Conservation (phyloP, 805 yeast species). For the Tetrapisispora iriomotensis region DNA sequence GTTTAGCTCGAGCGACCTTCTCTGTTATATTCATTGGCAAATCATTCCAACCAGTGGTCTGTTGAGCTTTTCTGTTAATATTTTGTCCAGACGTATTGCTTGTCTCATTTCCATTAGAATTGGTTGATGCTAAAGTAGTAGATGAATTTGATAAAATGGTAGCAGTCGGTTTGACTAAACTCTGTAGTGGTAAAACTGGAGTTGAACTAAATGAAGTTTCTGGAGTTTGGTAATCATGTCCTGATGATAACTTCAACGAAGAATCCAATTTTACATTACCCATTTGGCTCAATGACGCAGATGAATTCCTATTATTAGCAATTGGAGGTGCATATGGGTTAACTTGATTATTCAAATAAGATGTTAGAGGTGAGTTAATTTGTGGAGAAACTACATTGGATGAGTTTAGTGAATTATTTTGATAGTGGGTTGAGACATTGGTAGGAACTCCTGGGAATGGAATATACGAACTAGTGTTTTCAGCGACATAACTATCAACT, state of each 20-base stretch:
- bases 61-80: conserved; percentile 26
- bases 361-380: neutral
- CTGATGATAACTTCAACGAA: neutral
- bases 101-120: too few relatives aligned
- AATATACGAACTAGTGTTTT: too few relatives aligned
- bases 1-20: conserved; percentile 25
- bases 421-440: too few relatives aligned
- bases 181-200: conserved; percentile 17
- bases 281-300: too few relatives aligned
- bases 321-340: conserved; percentile 1
- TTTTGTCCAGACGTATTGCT: conserved; percentile 26
- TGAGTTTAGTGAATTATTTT: neutral
- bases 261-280: neutral
- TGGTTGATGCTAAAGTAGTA: neutral
- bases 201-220: neutral
- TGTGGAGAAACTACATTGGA: neutral
- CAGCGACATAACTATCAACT: too few relatives aligned
- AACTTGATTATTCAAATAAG: neutral
- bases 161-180: conserved; percentile 20
- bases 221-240: neutral
- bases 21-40: conserved; percentile 25
- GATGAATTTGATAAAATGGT: conserved; percentile 12
- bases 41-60: conserved; percentile 32
- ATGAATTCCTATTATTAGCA: too few relatives aligned
- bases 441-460: too few relatives aligned